A percentile compares a stretch with the other conserved stretches of the same genome.
Conservation (phyloP, 148 eudicot species). For the Diospyros kaki region DNA sequence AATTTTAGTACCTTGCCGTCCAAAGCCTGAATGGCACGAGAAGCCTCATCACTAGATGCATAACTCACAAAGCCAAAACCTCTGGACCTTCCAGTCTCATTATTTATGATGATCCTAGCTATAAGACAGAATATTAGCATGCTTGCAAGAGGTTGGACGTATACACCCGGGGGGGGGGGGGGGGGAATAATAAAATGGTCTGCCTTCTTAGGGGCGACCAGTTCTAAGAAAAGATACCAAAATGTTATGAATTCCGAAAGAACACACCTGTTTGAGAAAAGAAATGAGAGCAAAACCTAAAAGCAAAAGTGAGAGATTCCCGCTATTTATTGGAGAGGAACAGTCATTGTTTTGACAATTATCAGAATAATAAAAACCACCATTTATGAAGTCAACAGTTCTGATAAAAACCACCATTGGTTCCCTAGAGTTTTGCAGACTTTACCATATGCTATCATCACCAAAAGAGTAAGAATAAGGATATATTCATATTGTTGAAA, state of each 20-base stretch:
- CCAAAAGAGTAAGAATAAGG: neutral
- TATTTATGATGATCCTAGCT: constrained; percentile 68
- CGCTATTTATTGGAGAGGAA: neutral
- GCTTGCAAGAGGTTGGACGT: neutral
- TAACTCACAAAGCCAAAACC: constrained; percentile 83
- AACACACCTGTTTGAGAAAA: neutral
- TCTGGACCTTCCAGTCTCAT: constrained; percentile 66
- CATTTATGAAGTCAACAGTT: no score
- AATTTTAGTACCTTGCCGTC: constrained; percentile 52
- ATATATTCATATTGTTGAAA: neutral
- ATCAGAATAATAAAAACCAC: no score
- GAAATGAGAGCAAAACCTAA: neutral
- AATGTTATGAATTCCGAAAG: neutral
- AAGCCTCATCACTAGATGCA: constrained; percentile 55
- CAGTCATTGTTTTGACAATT: no score
- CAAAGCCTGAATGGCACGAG: constrained; percentile 70
- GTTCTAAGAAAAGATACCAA: neutral
- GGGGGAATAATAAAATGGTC: neutral
- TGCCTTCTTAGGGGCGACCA: neutral
- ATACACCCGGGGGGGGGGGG: no score
- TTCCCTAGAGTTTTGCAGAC: neutral
- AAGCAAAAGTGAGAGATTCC: neutral
- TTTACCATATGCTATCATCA: neutral
- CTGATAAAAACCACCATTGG: no score
- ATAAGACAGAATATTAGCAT: constrained; percentile 23